Evolutionary conservation across 108 stramenopile species (phyloP), one percentile per base, ranked within the genome.

Genomic region (Asterionellopsis glacialis): DNA sequence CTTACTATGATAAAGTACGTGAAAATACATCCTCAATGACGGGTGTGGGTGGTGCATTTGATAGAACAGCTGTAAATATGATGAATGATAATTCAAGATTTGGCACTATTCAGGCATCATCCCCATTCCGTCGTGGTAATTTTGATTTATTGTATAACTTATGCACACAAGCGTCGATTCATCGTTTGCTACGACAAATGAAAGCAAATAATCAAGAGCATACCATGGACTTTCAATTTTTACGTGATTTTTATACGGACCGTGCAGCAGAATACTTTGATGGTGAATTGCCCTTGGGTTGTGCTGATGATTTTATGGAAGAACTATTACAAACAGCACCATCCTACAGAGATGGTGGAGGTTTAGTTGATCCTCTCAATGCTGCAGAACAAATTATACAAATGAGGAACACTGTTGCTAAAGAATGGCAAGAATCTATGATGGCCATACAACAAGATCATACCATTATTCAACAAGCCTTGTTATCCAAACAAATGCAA

Each of bases 61-160:
- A 84, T 56, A 65, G 82, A 9, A 72, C 73, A 57, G 73, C 74
- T 33, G 33, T 33, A 13, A 56, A 69, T 41, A 47, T 65, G 57
- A 67, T 76, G 39, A 49, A 82, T 24, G 65, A 55, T 39, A 82
- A 88, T 54, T 57, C 62, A 12, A 70, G 70, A 1, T 66, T 60
- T 28, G 70, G 58, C 53, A 74, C 71, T 41, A 72, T 72, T 9
- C 59, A 49, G n/a, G 69, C 41, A 24, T 74, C 87, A 7, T 84
- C 83, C 12, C 84, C 85, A 12, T 77, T 85, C 21, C 79, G 91
- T 22, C 56, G 69, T 28, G 77, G 83, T 4, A 93, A 89, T 54
- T 90, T 93, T 59, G 91, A 93, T 49, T 59, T 93, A 14, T 57
- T 93, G 11, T 61, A 73, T 45, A 64, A 75, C 9, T 61, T 93